A percentile compares a stretch with the other conserved stretches of the same genome.
phyloP scores from a whole-genome alignment of 768 basidiomycete genomes.

The Artomyces pyxidatus region DNA sequence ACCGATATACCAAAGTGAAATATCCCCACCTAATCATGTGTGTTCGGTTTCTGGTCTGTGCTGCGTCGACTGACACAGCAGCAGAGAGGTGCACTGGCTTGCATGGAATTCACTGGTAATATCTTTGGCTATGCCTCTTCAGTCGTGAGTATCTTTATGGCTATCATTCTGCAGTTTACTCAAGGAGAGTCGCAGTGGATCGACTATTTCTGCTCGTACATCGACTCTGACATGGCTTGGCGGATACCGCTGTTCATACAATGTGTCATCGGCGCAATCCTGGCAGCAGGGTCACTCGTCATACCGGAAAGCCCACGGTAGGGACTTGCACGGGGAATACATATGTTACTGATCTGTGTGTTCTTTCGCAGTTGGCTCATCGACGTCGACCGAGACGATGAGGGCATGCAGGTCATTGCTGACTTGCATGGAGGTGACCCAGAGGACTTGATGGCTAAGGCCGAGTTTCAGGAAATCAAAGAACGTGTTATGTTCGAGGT shows the following conservation, averaged over 20 bases:
- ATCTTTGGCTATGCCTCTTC: conserved; percentile 86
- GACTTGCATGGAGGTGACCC: conserved; percentile 83
- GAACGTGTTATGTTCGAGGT: conserved; percentile 69
- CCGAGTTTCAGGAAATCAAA: conserved; percentile 90
- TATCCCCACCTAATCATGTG: conserved; percentile 87
- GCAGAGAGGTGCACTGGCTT: conserved; percentile 84
- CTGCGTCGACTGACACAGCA: conserved; percentile 1
- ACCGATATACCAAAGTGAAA: conserved; percentile 92
- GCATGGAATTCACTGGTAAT: conserved; percentile 94
- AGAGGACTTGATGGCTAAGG: conserved; percentile 55
- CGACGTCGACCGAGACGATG: conserved; percentile 74
- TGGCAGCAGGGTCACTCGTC: conserved; percentile 69
- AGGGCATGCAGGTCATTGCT: conserved; percentile 79
- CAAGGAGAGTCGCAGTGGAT: conserved; percentile 54
- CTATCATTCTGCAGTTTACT: neutral
- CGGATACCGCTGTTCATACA: conserved; percentile 84
- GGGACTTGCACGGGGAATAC: conserved; percentile 3
- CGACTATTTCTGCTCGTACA: conserved; percentile 88
- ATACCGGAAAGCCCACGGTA: conserved; percentile 90
- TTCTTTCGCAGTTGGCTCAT: conserved; percentile 66
- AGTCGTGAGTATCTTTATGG: conserved; percentile 48
- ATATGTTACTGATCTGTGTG: neutral
- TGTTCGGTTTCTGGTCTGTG: neutral
- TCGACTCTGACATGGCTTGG: conserved; percentile 85
- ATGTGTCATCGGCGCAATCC: conserved; percentile 76